Evolutionary conservation across 169 alveolate genomes (phyloP).

Genomic region (Cryptosporidium felis): DNA sequence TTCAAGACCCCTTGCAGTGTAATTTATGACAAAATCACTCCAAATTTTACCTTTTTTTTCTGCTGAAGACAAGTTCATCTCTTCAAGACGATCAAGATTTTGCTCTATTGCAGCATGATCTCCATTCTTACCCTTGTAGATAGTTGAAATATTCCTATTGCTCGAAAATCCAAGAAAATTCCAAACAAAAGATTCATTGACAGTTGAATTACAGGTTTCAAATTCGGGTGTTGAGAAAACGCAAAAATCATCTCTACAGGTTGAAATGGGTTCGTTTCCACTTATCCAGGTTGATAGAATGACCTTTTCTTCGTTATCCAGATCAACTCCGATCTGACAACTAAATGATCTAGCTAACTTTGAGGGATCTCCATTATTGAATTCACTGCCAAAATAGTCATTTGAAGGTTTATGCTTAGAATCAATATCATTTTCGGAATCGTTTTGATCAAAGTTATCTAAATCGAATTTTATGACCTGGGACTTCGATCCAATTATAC

Average conservation of each 20-base stretch:
- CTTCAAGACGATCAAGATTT: constrained; percentile 43
- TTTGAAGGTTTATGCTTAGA: neutral
- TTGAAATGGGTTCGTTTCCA: constrained; percentile 43
- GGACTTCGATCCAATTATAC: neutral
- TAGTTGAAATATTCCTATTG: constrained; percentile 11
- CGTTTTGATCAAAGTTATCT: neutral
- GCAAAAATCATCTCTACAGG: constrained; percentile 68
- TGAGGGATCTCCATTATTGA: neutral
- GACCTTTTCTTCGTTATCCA: constrained; percentile 7
- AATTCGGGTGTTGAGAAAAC: constrained; percentile 58
- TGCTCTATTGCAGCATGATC: constrained; percentile 72
- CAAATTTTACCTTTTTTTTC: constrained; percentile 52
- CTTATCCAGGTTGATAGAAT: constrained; percentile 22
- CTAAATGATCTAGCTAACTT: neutral
- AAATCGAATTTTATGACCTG: neutral
- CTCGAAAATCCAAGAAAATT: constrained; percentile 54
- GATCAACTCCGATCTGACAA: neutral
- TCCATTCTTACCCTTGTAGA: constrained; percentile 43
- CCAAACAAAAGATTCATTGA: constrained; percentile 10
- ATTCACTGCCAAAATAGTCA: neutral
- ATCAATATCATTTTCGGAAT: neutral
- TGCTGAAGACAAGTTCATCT: constrained; percentile 20
- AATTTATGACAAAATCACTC: constrained; percentile 66
- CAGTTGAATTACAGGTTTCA: constrained; percentile 1
- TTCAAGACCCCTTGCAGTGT: constrained; percentile 64